Base-by-base conservation (phyloP, 1,139 yeast species). In the Scheffersomyces stambukii region DNA sequence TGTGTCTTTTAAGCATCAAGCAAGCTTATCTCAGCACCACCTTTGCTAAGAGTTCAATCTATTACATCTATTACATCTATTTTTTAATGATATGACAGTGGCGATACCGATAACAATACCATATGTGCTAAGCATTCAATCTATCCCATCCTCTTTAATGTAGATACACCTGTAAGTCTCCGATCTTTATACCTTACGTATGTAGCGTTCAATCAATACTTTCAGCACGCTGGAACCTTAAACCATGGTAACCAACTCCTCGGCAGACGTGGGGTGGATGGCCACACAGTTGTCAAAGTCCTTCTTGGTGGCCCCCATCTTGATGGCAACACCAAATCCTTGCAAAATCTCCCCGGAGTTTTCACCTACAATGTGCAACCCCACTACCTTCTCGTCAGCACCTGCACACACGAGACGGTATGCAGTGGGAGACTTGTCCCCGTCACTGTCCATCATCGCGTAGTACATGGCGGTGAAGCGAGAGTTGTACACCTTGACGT, bases 261-360 rank as follows among this genome's bases (percentile, higher is more conserved):
- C 99, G 24, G 98, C 98, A 41, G 94, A 78, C 2, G 98, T 89
- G 39, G 99, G 99, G 57, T 91, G 99, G 50, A 91, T 91, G 27
- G 99, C 99, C 20, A 91, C 97, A 63, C 94, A 84, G 54, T 67
- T 80, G 60, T 91, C 99, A 42, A 91, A 89, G 57, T 91, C 96
- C 29, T 76, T 76, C 70, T 91, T 91, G 26, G 98, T 91, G 25
- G 98, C 98, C 21, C 98, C 98, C 95, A 84, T 84, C 64, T 88
- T 88, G 43, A 91, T 67, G 33, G 98, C 98, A 31, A 88, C 98
- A 33, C 97, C 98, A 50, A 91, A 91, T 20, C 98, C 99, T 70
- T 91, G 99, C 46, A 91, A 72, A 39, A 93, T 88, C 60, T 91
- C 99, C 21, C 95, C 77, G 38, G 94, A 78, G 8, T 76, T 61